Base-by-base conservation (phyloP, 78 protist genomes). In the Capsaspora owczarzaki region DNA sequence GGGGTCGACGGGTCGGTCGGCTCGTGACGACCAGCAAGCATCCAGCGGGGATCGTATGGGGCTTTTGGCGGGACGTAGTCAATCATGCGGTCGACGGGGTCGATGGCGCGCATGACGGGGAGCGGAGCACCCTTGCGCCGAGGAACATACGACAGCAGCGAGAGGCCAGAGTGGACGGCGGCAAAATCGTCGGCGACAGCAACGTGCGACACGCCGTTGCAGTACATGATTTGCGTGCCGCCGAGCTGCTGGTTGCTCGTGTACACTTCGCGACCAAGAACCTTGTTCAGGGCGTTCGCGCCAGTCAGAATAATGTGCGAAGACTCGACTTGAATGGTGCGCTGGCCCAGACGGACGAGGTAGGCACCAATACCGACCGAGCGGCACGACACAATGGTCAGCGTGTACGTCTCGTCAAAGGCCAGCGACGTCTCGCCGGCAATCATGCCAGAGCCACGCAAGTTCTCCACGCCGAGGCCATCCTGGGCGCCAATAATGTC, bases 341-440 rank as follows among this genome's bases (percentile, higher is more conserved):
- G 81, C 80, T 93, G 97, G 69, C 98, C 99, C 1, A 96, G 88
- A 40, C 99, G 91, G 47, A 90, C 95, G 20, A 97, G 83, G 72
- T 97, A 97, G 20, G 99, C 98, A 29, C 99, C 99, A 80, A 97
- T 97, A 70, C 99, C 99, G 33, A 97, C 99, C 0, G 98, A 83
- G 31, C 98, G 86, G 79, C 96, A 96, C 2, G 97, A 84, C 37
- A 92, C 98, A 46, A 88, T 74, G 3, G 95, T 61, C 61, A 97
- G 78, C 16, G 99, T 97, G 86, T 93, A 93, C 78, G 80, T 90
- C 75, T 92, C 94, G 47, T 89, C 82, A 88, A 95, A 97, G 40
- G 97, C 96, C 41, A 41, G n/a, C 27, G 37, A 16, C 1, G 97
- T 97, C 89, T 95, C 97, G 43, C 99, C 97, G 22, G 99, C 99